phyloP scores from a whole-genome alignment of 2,329 filamentous ascomycete genomes.

The Neocucurbitaria cava region DNA sequence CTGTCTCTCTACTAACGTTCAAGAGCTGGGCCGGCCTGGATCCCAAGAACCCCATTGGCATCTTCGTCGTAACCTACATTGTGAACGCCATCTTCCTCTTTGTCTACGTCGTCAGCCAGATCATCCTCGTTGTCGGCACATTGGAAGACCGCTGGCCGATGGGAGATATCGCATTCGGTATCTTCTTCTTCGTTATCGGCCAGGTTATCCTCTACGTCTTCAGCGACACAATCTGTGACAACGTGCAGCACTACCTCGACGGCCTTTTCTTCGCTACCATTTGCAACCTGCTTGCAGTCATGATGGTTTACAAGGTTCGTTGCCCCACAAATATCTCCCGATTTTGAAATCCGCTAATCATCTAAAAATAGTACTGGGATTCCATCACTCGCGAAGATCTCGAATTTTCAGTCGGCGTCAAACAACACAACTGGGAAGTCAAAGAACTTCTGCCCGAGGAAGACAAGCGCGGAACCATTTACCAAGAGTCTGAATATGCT shows the following conservation, averaged over 20 bases:
- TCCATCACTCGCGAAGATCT: constrained; percentile 98
- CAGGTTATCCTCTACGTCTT: constrained; percentile 94
- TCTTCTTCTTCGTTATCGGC: constrained; percentile 89
- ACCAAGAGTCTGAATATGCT: constrained; percentile 69
- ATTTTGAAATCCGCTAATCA: constrained; percentile 18
- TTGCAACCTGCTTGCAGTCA: constrained; percentile 91
- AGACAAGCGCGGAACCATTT: constrained; percentile 79
- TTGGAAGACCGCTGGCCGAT: constrained; percentile 95
- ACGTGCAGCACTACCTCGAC: constrained; percentile 89
- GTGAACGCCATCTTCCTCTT: constrained; percentile 86
- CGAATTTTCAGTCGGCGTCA: constrained; percentile 94
- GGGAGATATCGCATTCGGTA: constrained; percentile 86
- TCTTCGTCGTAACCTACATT: constrained; percentile 92
- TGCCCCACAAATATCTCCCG: background rate
- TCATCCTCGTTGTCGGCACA: constrained; percentile 86
- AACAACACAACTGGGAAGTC: constrained; percentile 97
- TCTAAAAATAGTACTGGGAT: constrained; percentile 82
- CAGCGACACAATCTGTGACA: constrained; percentile 81
- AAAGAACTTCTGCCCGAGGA: constrained; percentile 82
- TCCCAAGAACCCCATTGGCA: constrained; percentile 82
- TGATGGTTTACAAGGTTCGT: constrained; percentile 98
- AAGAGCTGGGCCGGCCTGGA: constrained; percentile 86
- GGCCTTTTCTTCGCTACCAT: constrained; percentile 93
- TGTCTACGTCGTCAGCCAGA: constrained; percentile 85
- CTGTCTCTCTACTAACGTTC: constrained; percentile 90